Base-by-base conservation (phyloP, 192 early-diverging fungal species). In the Neocallimastix lanati region DNA sequence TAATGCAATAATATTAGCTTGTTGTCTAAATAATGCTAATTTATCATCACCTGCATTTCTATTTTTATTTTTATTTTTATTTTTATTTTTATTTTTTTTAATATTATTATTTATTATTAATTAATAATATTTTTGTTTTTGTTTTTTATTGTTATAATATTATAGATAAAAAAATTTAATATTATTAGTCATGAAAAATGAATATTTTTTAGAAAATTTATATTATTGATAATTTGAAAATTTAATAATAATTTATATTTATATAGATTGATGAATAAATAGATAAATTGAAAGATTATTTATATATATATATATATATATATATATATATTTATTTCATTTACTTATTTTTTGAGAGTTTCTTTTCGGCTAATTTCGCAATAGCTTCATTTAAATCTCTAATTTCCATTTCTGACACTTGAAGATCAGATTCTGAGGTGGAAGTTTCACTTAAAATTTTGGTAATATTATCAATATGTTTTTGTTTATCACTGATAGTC, bases 21-120 rank as follows among this genome's bases (percentile, higher is more conserved):
- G 89, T 78, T 90, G 89, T 36, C 88, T 79, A 78, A 90, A 90
- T 37, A 90, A 84, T 4, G 87, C 85, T 81, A 90, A 83, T 80
- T 90, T 90, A 79, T 86, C 89, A 77, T 89, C 88, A 18, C 88
- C 88, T 13, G 85, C 82, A 80, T 85, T 88, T 36, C 40, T 77
- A 78, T 25, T 78, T 29, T 33, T 36, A 27, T 11, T 28, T 25
- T 27, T 80, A 81, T 27, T 35, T 77, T 79, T 67, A 35, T 77
- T 28, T 29, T 79, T 77, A 29, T 18, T n/a, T 77, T 67, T 29
- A 14, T 18, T 77, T 77, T 27, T 76, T 18, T 21, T 29, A 76
- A 38, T 76, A 38, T 28, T 79, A 28, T 29, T 29, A n/a, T n/a
- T n/a, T n/a, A n/a, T n/a, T n/a, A n/a, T n/a, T n/a, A n/a, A n/a